Base-by-base conservation (phyloP, 768 basidiomycete species). In the Antrodiella citrinella region DNA sequence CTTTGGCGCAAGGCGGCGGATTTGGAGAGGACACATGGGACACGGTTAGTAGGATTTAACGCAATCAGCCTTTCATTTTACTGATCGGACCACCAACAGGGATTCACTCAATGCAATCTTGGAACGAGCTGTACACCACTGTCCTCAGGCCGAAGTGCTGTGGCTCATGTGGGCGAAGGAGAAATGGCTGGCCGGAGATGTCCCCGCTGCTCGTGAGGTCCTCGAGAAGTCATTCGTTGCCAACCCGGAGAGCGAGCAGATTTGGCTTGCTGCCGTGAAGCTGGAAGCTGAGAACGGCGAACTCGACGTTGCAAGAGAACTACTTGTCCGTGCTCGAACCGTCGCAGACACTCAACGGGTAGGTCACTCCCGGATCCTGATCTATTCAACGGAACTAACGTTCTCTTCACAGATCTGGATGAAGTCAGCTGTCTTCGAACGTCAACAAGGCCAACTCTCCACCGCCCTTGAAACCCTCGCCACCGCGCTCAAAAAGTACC, bases 141-240 rank as follows among this genome's bases (percentile, higher is more conserved):
- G 92, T 59, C 96, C 95, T 0, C 91, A 93, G 57, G 94, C 93
- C 1, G 95, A 98, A 65, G 88, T 92, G 0, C 72, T 99, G 4
- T 98, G 96, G 96, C 76, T 98, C 25, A 98, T 98, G 93, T 80
- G 85, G 46, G 96, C 95, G 2, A 99, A 99, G 68, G 95, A 98
- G 71, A 90, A 91, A 64, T 99, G 95, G 95, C 62, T 91, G 13
- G 72, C 75, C 10, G 90, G 89, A 4, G 90, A 98, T 60, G 90
- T 98, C 12, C 80, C 84, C 1, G 86, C 84, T n/a, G 91, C 96
- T 2, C 86, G 93, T 26, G 81, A 84, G 56, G 87, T 95, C 12
- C 81, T 98, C 12, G 90, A 86, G 53, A 77, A 78, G 35, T 92
- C 96, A 0, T 97, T 97, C 73, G 80, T 86, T 47, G 90, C 91